Evolutionary conservation across 108 stramenopile species (phyloP).

Genomic region (Stephanodiscus triporus): DNA sequence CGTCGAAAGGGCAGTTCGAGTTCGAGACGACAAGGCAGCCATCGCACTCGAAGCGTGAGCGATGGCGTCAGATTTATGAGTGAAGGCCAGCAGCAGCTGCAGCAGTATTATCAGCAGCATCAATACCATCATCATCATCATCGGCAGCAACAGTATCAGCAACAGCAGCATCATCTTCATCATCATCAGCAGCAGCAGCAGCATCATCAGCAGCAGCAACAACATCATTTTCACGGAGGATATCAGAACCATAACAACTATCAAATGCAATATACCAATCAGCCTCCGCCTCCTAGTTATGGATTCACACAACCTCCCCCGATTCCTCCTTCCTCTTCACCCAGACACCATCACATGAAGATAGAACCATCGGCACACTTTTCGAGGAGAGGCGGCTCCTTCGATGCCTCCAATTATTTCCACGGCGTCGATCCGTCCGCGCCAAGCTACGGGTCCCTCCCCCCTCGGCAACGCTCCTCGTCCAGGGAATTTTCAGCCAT

Average conservation of each 20-base stretch:
- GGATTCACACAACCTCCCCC: not conserved
- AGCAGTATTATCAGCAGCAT: not conserved
- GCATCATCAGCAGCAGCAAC: slow-evolving; percentile 18
- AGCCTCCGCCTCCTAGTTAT: slow-evolving; percentile 9
- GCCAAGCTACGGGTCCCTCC: slow-evolving; percentile 13
- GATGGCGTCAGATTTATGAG: slow-evolving; percentile 38
- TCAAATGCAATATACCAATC: slow-evolving; percentile 14
- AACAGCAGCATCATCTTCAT: too few relatives aligned
- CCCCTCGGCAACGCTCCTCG: slow-evolving; percentile 11
- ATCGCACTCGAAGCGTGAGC: slow-evolving; percentile 20
- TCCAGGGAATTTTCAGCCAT: slow-evolving; percentile 30
- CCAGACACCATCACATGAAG: not conserved
- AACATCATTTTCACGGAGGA: slow-evolving; percentile 25
- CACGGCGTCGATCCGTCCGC: not conserved
- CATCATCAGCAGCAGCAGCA: slow-evolving; percentile 14
- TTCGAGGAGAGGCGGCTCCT: slow-evolving; percentile 2
- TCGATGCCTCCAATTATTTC: slow-evolving; percentile 9
- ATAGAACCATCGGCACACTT: slow-evolving; percentile 5
- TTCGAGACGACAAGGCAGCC: not conserved
- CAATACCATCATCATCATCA: slow-evolving; percentile 2
- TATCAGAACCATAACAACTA: slow-evolving; percentile 15
- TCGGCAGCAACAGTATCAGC: slow-evolving; percentile 1
- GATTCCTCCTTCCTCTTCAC: not conserved
- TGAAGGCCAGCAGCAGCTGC: slow-evolving; percentile 21
- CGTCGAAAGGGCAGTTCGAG: slow-evolving; percentile 11